Evolutionary conservation across 768 basidiomycete genomes (phyloP).

Genomic region (Nidularia pulvinata): DNA sequence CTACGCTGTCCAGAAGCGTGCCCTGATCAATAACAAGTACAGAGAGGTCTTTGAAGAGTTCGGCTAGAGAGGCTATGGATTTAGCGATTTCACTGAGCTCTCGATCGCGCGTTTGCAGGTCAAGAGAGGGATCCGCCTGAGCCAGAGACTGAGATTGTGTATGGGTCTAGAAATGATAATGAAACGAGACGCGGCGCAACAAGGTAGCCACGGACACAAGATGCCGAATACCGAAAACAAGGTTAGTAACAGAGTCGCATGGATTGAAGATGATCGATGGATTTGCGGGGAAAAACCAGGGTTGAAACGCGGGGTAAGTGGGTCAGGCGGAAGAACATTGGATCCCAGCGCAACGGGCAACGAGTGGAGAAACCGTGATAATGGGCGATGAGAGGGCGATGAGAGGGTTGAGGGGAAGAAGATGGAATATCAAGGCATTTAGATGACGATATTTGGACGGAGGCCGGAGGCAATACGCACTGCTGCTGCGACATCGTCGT

Average conservation of each 20-base stretch:
- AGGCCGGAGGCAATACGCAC: conserved; percentile 40
- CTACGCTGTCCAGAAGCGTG: conserved; percentile 93
- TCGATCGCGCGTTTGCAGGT: conserved; percentile 46
- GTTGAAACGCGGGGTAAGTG: background rate
- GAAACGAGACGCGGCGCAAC: background rate
- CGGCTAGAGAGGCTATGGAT: conserved; percentile 89
- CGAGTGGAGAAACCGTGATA: background rate
- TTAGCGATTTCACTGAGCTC: conserved; percentile 91
- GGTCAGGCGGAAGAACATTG: background rate
- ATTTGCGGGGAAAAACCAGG: background rate
- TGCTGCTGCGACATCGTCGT: conserved; percentile 89
- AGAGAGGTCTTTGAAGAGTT: conserved; percentile 95
- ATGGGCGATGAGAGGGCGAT: background rate
- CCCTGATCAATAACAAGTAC: conserved; percentile 97
- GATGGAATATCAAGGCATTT: background rate
- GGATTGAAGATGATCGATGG: background rate
- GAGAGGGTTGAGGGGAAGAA: conserved; percentile 5
- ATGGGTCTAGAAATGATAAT: conserved; percentile 1
- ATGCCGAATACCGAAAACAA: no score
- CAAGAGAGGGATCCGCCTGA: conserved; percentile 37
- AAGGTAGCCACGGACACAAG: no score
- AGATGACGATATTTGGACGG: no score
- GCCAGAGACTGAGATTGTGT: conserved; percentile 34
- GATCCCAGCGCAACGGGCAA: background rate
- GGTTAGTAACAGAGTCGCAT: no score